These are phyloP conservation scores for Plasmodium chabaudi DNA, from an alignment of 169 alveolate genomes.

Conservation along the genomic window DNA sequence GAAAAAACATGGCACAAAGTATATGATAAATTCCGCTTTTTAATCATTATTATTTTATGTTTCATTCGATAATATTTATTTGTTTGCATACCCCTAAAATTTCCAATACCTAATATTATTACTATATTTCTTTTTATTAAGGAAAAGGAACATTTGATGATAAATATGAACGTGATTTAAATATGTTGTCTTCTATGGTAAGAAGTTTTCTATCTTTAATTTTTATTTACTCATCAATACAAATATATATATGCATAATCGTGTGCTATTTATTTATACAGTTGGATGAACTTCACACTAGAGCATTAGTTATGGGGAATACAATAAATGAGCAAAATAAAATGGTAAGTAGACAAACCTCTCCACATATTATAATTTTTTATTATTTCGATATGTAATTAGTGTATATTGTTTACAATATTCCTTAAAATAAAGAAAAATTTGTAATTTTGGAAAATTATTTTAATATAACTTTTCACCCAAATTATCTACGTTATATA, in stretches of 20 bases:
- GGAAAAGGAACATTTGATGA: conserved; percentile 70
- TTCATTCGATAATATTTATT: too few relatives aligned
- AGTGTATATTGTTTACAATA: not conserved
- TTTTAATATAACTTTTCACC: not conserved
- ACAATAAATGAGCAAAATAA: conserved; percentile 70
- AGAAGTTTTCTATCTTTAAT: not conserved
- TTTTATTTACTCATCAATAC: conserved; percentile 1
- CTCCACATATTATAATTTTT: not conserved
- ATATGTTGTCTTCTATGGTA: conserved; percentile 60
- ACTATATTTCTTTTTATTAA: conserved; percentile 7
- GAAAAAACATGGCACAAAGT: conserved; percentile 23
- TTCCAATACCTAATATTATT: not conserved
- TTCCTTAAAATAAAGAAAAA: not conserved
- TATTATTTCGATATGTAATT: not conserved
- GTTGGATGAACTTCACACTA: conserved; percentile 74
- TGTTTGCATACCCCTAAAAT: too few relatives aligned
- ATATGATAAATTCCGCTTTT: not conserved
- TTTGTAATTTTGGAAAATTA: conserved; percentile 7
- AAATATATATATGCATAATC: not conserved
- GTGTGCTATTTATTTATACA: not conserved
- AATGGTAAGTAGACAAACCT: conserved; percentile 43
- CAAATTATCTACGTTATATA: conserved; percentile 3
- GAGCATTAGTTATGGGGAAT: conserved; percentile 76
- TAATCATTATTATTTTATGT: too few relatives aligned
- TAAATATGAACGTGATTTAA: conserved; percentile 64